phyloP scores from a whole-genome alignment of 2,329 filamentous ascomycete genomes.

The Ilyonectria sp. region DNA sequence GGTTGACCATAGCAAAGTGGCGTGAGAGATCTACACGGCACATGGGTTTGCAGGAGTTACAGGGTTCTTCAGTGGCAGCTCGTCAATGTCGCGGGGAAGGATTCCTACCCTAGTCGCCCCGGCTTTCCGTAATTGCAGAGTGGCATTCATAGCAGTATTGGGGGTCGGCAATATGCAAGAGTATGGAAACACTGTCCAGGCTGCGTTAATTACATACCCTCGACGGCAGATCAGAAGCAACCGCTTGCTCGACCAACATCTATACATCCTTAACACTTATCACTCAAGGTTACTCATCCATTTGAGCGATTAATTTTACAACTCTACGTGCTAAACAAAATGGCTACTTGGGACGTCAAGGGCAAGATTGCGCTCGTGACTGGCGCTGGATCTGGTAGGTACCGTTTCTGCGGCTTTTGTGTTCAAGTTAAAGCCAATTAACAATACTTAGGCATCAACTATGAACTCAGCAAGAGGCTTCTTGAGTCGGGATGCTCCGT shows the following conservation, averaged over 20 bases:
- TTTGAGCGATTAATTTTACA: background rate
- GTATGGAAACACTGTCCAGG: too few relatives aligned
- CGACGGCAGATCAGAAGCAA: too few relatives aligned
- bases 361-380: constrained; percentile 40
- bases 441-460: constrained; percentile 33
- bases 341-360: constrained; percentile 26
- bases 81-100: too few relatives aligned
- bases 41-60: too few relatives aligned
- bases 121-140: too few relatives aligned
- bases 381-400: constrained; percentile 39
- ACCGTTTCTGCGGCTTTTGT: background rate
- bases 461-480: constrained; percentile 10
- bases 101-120: too few relatives aligned
- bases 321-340: background rate
- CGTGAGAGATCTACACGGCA: too few relatives aligned
- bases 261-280: background rate
- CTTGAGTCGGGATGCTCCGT: constrained; percentile 10
- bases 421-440: background rate
- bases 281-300: background rate
- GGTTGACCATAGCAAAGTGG: too few relatives aligned
- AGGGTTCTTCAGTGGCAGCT: too few relatives aligned
- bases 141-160: too few relatives aligned
- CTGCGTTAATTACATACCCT: too few relatives aligned
- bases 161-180: too few relatives aligned
- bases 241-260: background rate